Conservation (phyloP, 139 green algal species). For the Coelastrella sp. region DNA sequence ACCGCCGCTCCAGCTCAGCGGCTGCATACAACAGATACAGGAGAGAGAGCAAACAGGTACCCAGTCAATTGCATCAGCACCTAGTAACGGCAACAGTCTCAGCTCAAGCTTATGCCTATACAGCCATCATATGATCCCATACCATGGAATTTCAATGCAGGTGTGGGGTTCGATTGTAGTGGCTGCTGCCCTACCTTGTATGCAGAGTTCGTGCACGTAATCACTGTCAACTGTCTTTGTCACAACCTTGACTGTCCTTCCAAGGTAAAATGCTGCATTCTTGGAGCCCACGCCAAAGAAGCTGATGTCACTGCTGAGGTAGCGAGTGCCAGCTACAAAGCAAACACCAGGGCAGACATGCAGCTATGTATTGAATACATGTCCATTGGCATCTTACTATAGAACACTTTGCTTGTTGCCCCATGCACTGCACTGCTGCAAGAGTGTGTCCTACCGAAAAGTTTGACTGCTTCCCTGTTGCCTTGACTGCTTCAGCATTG, state of each 20-base stretch:
- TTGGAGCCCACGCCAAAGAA: conserved; percentile 89
- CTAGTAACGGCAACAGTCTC: background rate
- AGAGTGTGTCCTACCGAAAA: no score
- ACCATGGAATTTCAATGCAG: no score
- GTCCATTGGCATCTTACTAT: no score
- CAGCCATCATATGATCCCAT: no score
- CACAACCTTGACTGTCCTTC: conserved; percentile 72
- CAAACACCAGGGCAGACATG: background rate
- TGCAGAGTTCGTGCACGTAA: conserved; percentile 76
- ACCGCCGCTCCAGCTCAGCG: conserved; percentile 65
- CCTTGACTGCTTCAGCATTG: background rate
- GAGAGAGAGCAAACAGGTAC: background rate
- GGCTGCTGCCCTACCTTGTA: conserved; percentile 30
- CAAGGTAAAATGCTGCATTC: conserved; percentile 88
- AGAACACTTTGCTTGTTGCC: no score
- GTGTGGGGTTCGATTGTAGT: no score
- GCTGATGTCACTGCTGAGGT: conserved; percentile 81
- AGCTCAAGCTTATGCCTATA: no score
- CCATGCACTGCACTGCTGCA: no score
- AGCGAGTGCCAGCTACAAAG: conserved; percentile 54
- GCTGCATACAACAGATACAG: conserved; percentile 3
- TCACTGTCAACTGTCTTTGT: conserved; percentile 56
- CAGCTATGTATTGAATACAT: background rate
- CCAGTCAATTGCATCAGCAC: background rate
- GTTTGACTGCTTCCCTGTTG: background rate